A percentile compares a stretch with the other conserved stretches of the same genome.
Conservation (phyloP, 257 asterid genomes). For the Lycium ferocissimum region DNA sequence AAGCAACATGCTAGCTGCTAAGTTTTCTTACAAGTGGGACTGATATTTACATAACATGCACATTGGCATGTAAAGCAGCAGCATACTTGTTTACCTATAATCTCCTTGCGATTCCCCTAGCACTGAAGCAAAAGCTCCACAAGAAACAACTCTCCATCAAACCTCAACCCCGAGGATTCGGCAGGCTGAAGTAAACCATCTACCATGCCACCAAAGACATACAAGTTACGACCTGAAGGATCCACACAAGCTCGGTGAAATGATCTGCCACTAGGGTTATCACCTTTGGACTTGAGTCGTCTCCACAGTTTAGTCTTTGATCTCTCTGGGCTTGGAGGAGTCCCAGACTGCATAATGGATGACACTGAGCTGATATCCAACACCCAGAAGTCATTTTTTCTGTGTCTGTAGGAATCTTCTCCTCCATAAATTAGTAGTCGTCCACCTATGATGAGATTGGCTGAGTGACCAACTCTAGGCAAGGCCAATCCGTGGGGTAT, state of each 20-base stretch:
- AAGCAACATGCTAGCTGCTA: neutral
- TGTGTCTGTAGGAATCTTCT: slow-evolving; percentile 70
- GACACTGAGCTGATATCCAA: slow-evolving; percentile 61
- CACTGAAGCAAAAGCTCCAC: slow-evolving; percentile 64
- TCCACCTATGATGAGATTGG: slow-evolving; percentile 76
- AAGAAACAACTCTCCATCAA: slow-evolving; percentile 72
- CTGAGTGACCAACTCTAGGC: slow-evolving; percentile 94
- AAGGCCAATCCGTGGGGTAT: slow-evolving; percentile 69
- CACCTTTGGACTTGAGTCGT: slow-evolving; percentile 60
- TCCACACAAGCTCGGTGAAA: slow-evolving; percentile 91
- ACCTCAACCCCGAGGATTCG: slow-evolving; percentile 68
- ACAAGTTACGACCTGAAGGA: slow-evolving; percentile 70
- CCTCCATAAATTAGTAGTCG: slow-evolving; percentile 84
- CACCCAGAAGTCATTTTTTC: slow-evolving; percentile 89
- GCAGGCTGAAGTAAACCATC: slow-evolving; percentile 69
- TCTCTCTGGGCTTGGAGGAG: slow-evolving; percentile 36
- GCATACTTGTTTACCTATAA: neutral
- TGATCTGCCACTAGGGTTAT: slow-evolving; percentile 67
- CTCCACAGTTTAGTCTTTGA: slow-evolving; percentile 63
- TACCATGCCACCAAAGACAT: slow-evolving; percentile 90
- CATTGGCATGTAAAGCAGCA: neutral
- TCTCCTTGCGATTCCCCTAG: neutral
- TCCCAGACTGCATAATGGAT: slow-evolving; percentile 36
- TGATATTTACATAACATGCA: neutral
- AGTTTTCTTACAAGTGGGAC: neutral